These are phyloP conservation scores for Saccharomycopsis babjevae DNA, from an alignment of 805 yeast genomes.

Conservation along the genomic window DNA sequence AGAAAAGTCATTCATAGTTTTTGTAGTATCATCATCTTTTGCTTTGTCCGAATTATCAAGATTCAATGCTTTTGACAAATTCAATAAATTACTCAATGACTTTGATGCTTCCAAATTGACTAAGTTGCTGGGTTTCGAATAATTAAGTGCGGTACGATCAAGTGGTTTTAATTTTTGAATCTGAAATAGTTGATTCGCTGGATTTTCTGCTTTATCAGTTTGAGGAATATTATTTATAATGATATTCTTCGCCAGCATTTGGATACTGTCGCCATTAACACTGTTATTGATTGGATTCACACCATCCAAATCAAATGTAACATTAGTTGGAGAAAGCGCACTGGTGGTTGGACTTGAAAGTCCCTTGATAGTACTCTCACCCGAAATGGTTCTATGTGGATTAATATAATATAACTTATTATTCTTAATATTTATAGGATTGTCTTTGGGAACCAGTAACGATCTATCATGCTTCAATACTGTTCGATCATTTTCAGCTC, in stretches of 20 bases:
- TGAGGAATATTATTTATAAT: neutral
- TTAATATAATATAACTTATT: constrained; percentile 11
- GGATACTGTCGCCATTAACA: neutral
- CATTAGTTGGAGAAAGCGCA: constrained; percentile 13
- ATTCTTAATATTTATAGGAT: constrained; percentile 9
- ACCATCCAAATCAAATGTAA: neutral
- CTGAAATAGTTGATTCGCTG: neutral
- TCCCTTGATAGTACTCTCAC: neutral
- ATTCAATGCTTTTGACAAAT: constrained; percentile 11
- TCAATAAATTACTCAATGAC: constrained; percentile 17
- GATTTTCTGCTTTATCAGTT: neutral
- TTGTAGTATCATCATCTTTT: neutral
- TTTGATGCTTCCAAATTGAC: constrained; percentile 13
- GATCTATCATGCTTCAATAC: neutral
- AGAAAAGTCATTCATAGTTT: neutral
- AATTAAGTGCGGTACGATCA: neutral
- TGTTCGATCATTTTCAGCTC: neutral
- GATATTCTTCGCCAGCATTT: neutral
- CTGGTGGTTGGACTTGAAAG: constrained; percentile 2
- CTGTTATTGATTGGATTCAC: neutral
- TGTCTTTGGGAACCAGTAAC: neutral
- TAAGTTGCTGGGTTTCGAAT: neutral
- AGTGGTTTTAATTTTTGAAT: neutral
- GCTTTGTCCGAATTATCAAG: neutral
- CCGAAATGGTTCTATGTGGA: neutral